Evolutionary conservation across 2,329 filamentous ascomycete species (phyloP).

Genomic region (Fusarium sp.): DNA sequence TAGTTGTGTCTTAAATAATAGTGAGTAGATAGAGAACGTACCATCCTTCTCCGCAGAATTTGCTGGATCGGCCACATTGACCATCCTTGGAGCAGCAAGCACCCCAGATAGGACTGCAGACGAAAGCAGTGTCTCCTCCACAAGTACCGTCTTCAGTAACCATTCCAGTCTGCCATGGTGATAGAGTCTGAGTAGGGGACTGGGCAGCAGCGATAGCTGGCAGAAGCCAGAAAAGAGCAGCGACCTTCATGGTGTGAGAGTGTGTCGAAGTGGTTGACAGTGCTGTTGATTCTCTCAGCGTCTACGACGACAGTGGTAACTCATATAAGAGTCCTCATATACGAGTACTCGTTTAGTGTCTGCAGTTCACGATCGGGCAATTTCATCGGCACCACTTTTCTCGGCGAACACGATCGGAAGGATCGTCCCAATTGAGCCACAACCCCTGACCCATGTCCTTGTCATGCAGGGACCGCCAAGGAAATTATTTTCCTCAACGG

Average conservation of each 20-base stretch:
- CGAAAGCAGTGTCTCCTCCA: constrained; percentile 4
- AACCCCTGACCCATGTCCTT: not conserved
- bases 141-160: constrained; percentile 9
- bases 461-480: not conserved
- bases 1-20: not conserved
- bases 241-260: not conserved
- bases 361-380: not conserved
- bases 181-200: not conserved
- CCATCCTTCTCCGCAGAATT: constrained; percentile 22
- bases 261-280: too few relatives aligned
- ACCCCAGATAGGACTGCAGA: constrained; percentile 16
- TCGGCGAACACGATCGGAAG: not conserved
- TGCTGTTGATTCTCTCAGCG: not conserved
- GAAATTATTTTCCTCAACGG: not conserved
- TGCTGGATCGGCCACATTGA: constrained; percentile 7
- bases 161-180: constrained; percentile 11
- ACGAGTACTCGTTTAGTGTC: not conserved
- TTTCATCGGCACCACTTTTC: not conserved
- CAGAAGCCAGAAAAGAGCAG: not conserved
- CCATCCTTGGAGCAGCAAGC: constrained; percentile 15
- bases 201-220: constrained; percentile 5
- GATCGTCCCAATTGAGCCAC: not conserved
- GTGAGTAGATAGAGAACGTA: not conserved
- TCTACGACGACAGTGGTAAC: not conserved
- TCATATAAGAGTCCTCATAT: not conserved